Evolutionary conservation across 2,329 filamentous ascomycete genomes (phyloP).

Genomic region (Alternaria incomplexa): DNA sequence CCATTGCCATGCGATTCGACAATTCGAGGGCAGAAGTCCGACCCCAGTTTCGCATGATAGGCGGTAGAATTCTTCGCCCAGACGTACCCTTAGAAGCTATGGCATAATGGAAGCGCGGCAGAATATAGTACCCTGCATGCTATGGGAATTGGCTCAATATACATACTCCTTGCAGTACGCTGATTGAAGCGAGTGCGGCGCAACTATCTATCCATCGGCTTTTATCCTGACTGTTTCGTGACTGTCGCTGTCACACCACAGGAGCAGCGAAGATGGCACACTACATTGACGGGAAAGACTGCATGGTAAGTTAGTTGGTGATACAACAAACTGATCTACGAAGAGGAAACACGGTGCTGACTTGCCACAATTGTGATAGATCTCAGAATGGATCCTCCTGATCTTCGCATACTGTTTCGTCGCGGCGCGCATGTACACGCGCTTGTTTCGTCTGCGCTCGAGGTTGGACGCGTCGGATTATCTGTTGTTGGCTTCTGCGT

Average conservation of each 20-base stretch:
- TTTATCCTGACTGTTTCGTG: conserved; percentile 1
- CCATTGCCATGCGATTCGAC: neutral
- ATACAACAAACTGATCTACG: neutral
- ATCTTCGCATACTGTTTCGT: conserved; percentile 25
- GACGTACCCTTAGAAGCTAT: neutral
- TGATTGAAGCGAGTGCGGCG: conserved; percentile 5
- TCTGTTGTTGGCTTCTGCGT: conserved; percentile 20
- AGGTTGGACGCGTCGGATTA: conserved; percentile 25
- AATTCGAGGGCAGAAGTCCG: conserved; percentile 5
- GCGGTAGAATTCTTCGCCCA: conserved; percentile 1
- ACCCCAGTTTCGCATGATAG: neutral
- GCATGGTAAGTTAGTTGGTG: conserved; percentile 15
- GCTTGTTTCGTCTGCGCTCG: conserved; percentile 20
- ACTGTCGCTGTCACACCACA: conserved; percentile 1
- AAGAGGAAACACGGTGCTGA: neutral
- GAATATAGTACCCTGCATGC: neutral
- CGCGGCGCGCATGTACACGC: conserved; percentile 21
- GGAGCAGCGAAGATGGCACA: conserved; percentile 12
- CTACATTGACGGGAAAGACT: conserved; percentile 25
- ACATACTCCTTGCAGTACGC: conserved; percentile 5
- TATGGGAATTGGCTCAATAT: conserved; percentile 1
- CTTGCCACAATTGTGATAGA: conserved; percentile 5
- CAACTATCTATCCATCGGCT: neutral
- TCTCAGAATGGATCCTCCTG: conserved; percentile 29
- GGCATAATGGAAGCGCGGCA: neutral